A percentile compares a stretch with the other conserved stretches of the same genome.
Evolutionary conservation across 2,329 filamentous ascomycete species (phyloP).

Genomic region (Fusarium piperis): DNA sequence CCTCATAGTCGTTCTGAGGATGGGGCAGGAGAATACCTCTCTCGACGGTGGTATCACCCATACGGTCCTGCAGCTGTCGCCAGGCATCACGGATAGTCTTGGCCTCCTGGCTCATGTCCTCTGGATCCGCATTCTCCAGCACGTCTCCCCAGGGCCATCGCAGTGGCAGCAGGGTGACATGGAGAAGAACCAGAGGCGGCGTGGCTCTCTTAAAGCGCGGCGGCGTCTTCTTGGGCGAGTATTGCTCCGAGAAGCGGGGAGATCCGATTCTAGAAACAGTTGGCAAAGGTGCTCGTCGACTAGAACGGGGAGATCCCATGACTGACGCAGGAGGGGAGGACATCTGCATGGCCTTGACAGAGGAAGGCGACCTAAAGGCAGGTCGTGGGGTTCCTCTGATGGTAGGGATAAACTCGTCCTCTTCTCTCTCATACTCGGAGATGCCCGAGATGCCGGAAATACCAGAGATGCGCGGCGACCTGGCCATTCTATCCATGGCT

Average conservation of each 20-base stretch:
- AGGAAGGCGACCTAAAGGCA: conserved; percentile 75
- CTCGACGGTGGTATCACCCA: conserved; percentile 77
- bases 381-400: conserved; percentile 68
- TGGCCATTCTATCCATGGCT: conserved; percentile 41
- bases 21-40: conserved; percentile 81
- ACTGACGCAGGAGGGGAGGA: conserved; percentile 69
- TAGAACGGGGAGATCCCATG: conserved; percentile 64
- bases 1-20: conserved; percentile 81
- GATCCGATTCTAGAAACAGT: conserved; percentile 68
- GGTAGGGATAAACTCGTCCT: conserved; percentile 62
- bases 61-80: conserved; percentile 73
- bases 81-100: conserved; percentile 69
- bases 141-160: conserved; percentile 71
- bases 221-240: conserved; percentile 67
- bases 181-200: conserved; percentile 78
- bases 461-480: conserved; percentile 59
- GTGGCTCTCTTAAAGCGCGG: conserved; percentile 65
- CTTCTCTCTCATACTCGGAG: conserved; percentile 57
- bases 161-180: conserved; percentile 79
- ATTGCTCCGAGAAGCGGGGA: conserved; percentile 60
- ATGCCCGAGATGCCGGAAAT: conserved; percentile 64
- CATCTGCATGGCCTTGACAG: conserved; percentile 77
- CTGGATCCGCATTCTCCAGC: conserved; percentile 55
- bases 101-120: conserved; percentile 56
- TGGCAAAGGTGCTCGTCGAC: conserved; percentile 58